Conservation (phyloP, 805 yeast species). For the Lipomyces kockii region DNA sequence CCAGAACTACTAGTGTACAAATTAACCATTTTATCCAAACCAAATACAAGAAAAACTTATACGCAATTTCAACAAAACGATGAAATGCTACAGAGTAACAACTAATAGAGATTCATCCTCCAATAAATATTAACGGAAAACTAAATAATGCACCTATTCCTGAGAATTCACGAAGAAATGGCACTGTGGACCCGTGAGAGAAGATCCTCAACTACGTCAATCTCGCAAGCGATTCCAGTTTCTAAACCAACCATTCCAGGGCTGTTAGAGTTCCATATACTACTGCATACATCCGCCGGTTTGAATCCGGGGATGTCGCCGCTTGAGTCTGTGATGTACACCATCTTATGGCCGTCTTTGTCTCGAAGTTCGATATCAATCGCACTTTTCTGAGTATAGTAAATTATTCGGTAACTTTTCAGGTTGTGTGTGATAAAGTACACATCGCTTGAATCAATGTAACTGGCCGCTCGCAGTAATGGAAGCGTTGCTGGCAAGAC, state of each 20-base stretch:
- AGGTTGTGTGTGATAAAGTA: constrained; percentile 34
- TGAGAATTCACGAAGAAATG: constrained; percentile 1
- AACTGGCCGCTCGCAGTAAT: constrained; percentile 37
- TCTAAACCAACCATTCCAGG: constrained; percentile 23
- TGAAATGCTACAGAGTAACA: background rate
- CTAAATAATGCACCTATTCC: no score
- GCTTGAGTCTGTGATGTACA: constrained; percentile 25
- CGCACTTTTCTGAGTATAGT: constrained; percentile 13
- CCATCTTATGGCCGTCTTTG: constrained; percentile 17
- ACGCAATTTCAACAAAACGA: background rate
- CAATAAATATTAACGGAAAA: background rate
- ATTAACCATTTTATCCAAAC: background rate
- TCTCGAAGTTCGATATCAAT: constrained; percentile 24
- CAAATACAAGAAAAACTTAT: background rate
- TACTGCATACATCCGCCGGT: constrained; percentile 14
- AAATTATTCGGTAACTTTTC: constrained; percentile 24
- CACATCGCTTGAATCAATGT: constrained; percentile 28
- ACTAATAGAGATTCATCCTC: background rate
- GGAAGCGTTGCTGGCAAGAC: constrained; percentile 42
- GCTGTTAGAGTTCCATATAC: constrained; percentile 21
- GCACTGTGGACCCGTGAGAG: constrained; percentile 22
- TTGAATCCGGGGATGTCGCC: constrained; percentile 6
- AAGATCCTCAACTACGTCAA: constrained; percentile 20
- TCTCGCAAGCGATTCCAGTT: constrained; percentile 31
- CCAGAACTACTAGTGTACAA: constrained; percentile 1